Evolutionary conservation across 805 yeast genomes (phyloP).

Genomic region (Saccharomyces eubayanus): DNA sequence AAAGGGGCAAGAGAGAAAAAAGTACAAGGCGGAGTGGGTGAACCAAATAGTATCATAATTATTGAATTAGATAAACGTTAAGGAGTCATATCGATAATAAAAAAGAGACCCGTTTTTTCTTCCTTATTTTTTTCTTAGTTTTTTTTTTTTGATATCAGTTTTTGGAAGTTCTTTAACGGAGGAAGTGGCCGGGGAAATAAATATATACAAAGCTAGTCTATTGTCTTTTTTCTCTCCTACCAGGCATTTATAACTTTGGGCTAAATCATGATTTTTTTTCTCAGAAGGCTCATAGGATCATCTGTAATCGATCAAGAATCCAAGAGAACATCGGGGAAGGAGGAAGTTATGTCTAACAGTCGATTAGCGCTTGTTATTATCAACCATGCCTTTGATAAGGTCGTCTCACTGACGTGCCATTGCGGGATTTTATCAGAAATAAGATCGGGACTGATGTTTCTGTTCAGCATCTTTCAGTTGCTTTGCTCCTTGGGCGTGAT

Average conservation of each 20-base stretch:
- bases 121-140: background rate
- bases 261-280: background rate
- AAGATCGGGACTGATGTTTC: background rate
- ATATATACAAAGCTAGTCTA: background rate
- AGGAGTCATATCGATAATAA: background rate
- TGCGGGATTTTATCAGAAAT: background rate
- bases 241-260: background rate
- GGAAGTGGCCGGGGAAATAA: background rate
- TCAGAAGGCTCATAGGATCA: background rate
- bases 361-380: background rate
- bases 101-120: background rate
- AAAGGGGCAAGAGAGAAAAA: background rate
- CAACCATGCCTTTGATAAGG: background rate
- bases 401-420: background rate
- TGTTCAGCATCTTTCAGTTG: background rate
- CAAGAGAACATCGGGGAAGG: background rate
- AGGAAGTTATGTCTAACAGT: background rate
- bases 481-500: background rate
- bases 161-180: background rate
- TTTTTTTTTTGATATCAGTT: background rate
- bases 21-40: background rate
- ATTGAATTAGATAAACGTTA: background rate
- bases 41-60: background rate
- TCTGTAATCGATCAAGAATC: background rate
- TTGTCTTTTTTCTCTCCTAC: background rate